Evolutionary conservation across 176 grass and related monocot genomes (phyloP), one percentile per base, ranked within the genome.

Genomic region (Eragrostis nindensis): DNA sequence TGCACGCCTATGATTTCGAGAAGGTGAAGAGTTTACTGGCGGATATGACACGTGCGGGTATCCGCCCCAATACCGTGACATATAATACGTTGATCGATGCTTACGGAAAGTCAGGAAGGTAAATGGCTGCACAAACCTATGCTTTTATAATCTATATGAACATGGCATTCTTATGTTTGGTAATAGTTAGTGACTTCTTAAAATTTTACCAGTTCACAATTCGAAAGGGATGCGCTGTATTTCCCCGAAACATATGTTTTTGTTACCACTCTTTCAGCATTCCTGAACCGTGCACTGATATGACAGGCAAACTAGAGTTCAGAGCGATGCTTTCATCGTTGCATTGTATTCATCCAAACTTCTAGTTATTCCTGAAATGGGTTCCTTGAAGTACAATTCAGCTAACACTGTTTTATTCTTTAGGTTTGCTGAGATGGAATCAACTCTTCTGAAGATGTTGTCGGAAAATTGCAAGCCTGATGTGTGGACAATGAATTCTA

Each of bases 401-500:
- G 4, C 39, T 83, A 71, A 49, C 30, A 27, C 6, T 60, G 4
- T 45, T 69, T 83, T 70, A 25, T 32, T 21, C 29, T 72, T 19
- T 68, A 94, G 92, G 89, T 94, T 93, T 88, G 75, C 84, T 52
- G 92, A 99, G 76, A 99, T 95, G 96, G 96, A 99, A 79, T 91
- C 86, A 68, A 95, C 88, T 62, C 92, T 99, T 61, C 56, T 95
- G 78, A 77, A 93, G 43, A 90, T 96, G 90, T 72, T 95, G 65
- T 86, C 90, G 30, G 80, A 91, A 78, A 76, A 67, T 78, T 99
- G 96, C 75, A 93, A 85, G 27, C 96, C 96, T 76, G 92, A 95
- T 66, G 90, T 99, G 14, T 99, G 96, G 96, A 99, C 96, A 36
- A 99, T 99, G 96, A 95, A 99, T 73, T 83, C 96, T 62, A 91